Percentiles rank a stretch among this genome's conserved stretches.
Conservation (phyloP, 257 asterid genomes). For the Nemophila menziesii region DNA sequence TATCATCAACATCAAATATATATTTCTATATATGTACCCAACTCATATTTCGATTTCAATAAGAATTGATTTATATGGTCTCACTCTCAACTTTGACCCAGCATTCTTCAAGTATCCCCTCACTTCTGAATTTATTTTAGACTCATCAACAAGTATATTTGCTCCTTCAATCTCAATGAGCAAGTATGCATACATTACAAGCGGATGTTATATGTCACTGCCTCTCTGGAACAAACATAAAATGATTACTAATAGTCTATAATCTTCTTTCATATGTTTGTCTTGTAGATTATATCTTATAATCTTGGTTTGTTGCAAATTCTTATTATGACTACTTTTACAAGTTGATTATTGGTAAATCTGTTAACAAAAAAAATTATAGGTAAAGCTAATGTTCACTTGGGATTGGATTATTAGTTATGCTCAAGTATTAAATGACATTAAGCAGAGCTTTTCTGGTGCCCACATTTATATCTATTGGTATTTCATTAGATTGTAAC, state of each 20-base stretch:
- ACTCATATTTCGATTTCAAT: conserved; percentile 71
- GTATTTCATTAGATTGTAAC: too few relatives aligned
- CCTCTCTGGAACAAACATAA: conserved; percentile 59
- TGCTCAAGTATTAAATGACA: too few relatives aligned
- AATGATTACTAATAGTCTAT: not conserved
- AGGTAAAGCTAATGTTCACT: too few relatives aligned
- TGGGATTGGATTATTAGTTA: too few relatives aligned
- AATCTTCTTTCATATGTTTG: too few relatives aligned
- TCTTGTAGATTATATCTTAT: too few relatives aligned
- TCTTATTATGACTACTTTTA: too few relatives aligned
- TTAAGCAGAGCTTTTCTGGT: too few relatives aligned
- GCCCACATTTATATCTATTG: too few relatives aligned
- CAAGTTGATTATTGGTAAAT: too few relatives aligned
- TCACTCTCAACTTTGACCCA: conserved; percentile 66
- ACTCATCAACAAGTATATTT: conserved; percentile 55
- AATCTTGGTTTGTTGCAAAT: too few relatives aligned
- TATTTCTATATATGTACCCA: conserved; percentile 7
- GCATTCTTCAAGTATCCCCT: conserved; percentile 65
- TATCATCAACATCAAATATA: conserved; percentile 1
- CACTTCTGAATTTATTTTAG: conserved; percentile 66
- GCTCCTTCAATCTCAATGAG: conserved; percentile 81
- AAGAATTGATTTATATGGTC: conserved; percentile 76
- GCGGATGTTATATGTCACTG: conserved; percentile 74
- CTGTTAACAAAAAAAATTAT: too few relatives aligned
- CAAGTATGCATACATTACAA: conserved; percentile 87